Base-by-base conservation (phyloP, 768 basidiomycete genomes). In the Kwoniella pini region DNA sequence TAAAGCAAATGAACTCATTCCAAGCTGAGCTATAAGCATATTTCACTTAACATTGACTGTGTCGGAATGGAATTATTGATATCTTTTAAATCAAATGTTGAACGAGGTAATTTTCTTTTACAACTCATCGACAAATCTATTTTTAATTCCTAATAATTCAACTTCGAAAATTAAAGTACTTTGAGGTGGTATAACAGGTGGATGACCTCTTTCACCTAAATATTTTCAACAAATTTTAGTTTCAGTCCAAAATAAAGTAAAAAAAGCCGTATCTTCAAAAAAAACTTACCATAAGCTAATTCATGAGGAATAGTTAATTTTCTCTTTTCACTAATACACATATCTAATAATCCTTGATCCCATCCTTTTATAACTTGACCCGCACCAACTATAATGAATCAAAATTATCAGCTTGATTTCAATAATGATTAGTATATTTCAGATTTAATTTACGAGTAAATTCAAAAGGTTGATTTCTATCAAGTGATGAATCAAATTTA, bases 401-500 rank as follows among this genome's bases (percentile, higher is more conserved):
- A 43, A 30, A 11, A 33, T 63, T 36, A 62, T 21, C 28, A 10
- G 21, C 21, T n/a, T n/a, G n/a, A n/a, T n/a, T n/a, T n/a, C n/a
- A n/a, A n/a, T n/a, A n/a, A n/a, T n/a, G n/a, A n/a, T n/a, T n/a
- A n/a, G n/a, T n/a, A n/a, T n/a, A n/a, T n/a, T n/a, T n/a, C n/a
- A n/a, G n/a, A n/a, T n/a, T n/a, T n/a, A 19, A 76, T 75, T 56
- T 33, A 78, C 77, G 87, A 39, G 84, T 92, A 72, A 96, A 82
- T 48, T 87, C 83, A 7, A 97, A 82, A 1, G 93, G 91, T 52
- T 79, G 70, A 56, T 84, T 84, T 38, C 93, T 88, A 81, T 91
- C 83, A 6, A 70, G 88, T 84, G 90, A 92, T 9, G 91, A 93
- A 79, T 97, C 93, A 69, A 97, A 97, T 76, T 93, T 88, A 60